phyloP scores from a whole-genome alignment of 805 yeast genomes.

The Nakazawaea peltata region DNA sequence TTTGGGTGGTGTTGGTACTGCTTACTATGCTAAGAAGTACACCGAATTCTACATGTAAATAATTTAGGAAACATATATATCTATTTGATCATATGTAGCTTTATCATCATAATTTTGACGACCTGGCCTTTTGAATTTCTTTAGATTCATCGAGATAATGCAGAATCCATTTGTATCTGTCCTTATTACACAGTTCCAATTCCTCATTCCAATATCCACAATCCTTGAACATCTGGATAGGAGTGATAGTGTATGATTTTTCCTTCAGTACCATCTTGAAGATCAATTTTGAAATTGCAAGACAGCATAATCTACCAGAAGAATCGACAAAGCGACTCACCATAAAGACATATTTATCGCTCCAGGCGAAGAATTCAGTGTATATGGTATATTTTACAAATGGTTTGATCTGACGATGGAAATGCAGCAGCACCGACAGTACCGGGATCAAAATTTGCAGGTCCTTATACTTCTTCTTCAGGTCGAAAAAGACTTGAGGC shows the following conservation, averaged over 20 bases:
- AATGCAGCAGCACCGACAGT: conserved; percentile 60
- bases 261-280: conserved; percentile 62
- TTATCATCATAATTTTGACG: background rate
- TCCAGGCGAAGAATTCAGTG: conserved; percentile 72
- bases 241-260: conserved; percentile 69
- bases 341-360: conserved; percentile 77
- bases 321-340: conserved; percentile 49
- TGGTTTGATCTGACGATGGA: conserved; percentile 66
- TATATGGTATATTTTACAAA: conserved; percentile 49
- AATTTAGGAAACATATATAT: background rate
- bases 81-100: background rate
- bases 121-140: background rate
- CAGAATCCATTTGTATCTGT: conserved; percentile 31
- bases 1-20: conserved; percentile 56
- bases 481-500: conserved; percentile 42
- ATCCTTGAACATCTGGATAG: conserved; percentile 46
- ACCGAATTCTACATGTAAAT: conserved; percentile 56
- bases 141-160: conserved; percentile 22
- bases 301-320: conserved; percentile 28
- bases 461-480: conserved; percentile 19
- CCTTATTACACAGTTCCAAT: conserved; percentile 31
- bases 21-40: conserved; percentile 70
- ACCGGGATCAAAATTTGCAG: conserved; percentile 52
- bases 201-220: conserved; percentile 51
- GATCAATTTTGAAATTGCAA: conserved; percentile 67